Conservation (phyloP, 2,329 filamentous ascomycete genomes). For the Dactylellina leptospora region DNA sequence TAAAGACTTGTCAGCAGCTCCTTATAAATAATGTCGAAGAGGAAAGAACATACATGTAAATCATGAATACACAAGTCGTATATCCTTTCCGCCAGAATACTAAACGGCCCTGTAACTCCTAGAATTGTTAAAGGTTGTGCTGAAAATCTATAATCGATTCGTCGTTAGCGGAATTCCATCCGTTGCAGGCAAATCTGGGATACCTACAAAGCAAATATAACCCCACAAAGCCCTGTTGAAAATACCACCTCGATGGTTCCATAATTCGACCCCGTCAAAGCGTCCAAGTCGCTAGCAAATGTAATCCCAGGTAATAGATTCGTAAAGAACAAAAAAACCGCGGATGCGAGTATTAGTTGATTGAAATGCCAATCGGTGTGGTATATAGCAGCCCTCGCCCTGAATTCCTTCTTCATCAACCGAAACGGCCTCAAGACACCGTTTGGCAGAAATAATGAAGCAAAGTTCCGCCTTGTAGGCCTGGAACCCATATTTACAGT, state of each 20-base stretch:
- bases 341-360: constrained; percentile 71
- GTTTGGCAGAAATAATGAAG: constrained; percentile 30
- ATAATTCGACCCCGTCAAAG: constrained; percentile 70
- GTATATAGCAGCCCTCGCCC: constrained; percentile 50
- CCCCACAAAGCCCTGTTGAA: constrained; percentile 71
- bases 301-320: constrained; percentile 74
- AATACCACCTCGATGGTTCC: constrained; percentile 74
- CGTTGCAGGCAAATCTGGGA: neutral
- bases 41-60: constrained; percentile 63
- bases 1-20: neutral
- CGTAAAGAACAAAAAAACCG: constrained; percentile 73
- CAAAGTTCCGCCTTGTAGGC: constrained; percentile 4
- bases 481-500: neutral
- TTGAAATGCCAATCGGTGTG: constrained; percentile 65
- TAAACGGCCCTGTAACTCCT: constrained; percentile 73
- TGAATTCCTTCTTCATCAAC: constrained; percentile 55
- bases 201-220: constrained; percentile 70
- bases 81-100: constrained; percentile 73
- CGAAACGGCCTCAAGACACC: constrained; percentile 54
- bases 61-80: constrained; percentile 68
- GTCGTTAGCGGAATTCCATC: constrained; percentile 7
- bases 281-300: constrained; percentile 72
- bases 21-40: constrained; percentile 27
- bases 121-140: constrained; percentile 73
- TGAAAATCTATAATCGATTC: constrained; percentile 62